phyloP scores from a whole-genome alignment of 2,329 filamentous ascomycete species.

The Colletotrichum truncatum region DNA sequence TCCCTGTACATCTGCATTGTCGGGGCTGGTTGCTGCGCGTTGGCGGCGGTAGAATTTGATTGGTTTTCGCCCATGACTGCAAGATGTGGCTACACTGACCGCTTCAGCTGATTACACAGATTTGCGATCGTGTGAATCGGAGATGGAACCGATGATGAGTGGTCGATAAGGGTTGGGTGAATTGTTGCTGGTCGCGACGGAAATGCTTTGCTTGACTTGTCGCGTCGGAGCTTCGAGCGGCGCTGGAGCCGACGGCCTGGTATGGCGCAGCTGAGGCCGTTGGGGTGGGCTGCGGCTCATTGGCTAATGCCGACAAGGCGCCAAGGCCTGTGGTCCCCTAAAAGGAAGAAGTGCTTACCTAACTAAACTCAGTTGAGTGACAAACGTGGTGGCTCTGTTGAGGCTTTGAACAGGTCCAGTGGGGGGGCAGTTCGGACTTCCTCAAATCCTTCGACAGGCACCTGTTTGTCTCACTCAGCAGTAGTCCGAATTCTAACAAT shows the following conservation, averaged over 20 bases:
- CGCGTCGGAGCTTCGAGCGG: constrained; percentile 13
- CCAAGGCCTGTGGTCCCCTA: neutral
- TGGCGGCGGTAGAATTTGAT: constrained; percentile 19
- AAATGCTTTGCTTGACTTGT: neutral
- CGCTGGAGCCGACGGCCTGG: neutral
- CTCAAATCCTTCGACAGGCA: neutral
- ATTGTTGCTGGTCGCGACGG: neutral
- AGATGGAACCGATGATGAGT: constrained; percentile 12
- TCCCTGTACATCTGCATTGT: constrained; percentile 60
- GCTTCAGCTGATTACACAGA: neutral
- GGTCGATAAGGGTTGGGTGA: neutral
- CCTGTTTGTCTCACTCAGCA: constrained; percentile 12
- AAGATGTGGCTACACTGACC: no score
- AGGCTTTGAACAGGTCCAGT: constrained; percentile 2
- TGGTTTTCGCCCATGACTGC: constrained; percentile 29
- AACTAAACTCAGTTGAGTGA: neutral
- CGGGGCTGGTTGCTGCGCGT: constrained; percentile 37
- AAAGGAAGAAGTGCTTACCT: neutral
- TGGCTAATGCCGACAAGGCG: no score
- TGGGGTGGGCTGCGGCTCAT: neutral
- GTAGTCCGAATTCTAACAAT: neutral
- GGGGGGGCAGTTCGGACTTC: constrained; percentile 7
- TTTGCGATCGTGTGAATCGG: neutral
- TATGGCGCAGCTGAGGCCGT: neutral
- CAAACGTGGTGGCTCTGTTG: neutral